phyloP scores from a whole-genome alignment of 148 eudicot genomes.

The Rhododendron griersonianum region DNA sequence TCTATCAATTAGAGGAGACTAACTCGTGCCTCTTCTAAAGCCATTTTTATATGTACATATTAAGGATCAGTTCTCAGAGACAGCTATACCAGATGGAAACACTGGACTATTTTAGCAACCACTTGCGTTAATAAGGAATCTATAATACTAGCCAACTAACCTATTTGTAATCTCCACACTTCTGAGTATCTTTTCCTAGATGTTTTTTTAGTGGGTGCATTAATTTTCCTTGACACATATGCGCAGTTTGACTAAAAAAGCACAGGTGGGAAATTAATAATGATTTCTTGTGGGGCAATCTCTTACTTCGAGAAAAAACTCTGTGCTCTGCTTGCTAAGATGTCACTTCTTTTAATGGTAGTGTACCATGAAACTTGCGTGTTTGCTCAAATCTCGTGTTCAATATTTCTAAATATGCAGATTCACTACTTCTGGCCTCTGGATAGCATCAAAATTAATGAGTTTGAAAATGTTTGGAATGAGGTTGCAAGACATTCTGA shows the following conservation, averaged over 20 bases:
- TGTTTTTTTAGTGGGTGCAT: neutral
- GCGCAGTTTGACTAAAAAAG: neutral
- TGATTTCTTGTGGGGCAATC: neutral
- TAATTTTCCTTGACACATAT: neutral
- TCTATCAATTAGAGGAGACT: neutral
- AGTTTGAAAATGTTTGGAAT: conserved; percentile 64
- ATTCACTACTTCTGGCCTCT: conserved; percentile 75
- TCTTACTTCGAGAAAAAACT: neutral
- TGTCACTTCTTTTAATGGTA: neutral
- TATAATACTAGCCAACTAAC: no score
- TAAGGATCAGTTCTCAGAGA: neutral
- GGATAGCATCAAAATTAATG: conserved; percentile 38
- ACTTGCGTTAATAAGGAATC: neutral
- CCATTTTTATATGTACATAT: neutral
- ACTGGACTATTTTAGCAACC: neutral
- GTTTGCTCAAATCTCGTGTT: neutral
- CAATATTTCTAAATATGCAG: conserved; percentile 36
- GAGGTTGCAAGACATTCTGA: conserved; percentile 41
- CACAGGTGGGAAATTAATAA: neutral
- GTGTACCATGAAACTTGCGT: neutral
- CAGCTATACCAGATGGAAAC: neutral
- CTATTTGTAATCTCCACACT: neutral
- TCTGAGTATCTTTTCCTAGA: neutral
- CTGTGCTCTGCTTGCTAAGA: neutral
- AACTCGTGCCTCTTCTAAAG: neutral